Percentiles rank a stretch among this genome's conserved stretches.
Conservation (phyloP, 257 asterid genomes). For the Hygrophila difformis region DNA sequence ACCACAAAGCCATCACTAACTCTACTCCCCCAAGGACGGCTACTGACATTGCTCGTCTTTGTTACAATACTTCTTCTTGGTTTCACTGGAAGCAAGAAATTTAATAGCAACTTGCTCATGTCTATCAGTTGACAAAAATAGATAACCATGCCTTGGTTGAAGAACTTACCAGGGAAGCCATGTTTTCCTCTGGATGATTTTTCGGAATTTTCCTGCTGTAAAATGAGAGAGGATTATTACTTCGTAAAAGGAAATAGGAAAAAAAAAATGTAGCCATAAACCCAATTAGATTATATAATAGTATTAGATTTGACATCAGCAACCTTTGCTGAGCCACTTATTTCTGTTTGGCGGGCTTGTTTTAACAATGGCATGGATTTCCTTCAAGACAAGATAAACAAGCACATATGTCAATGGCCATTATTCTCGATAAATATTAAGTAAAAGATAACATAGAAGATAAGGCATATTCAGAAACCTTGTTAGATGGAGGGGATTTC, state of each 20-base stretch:
- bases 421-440: slow-evolving; percentile 10
- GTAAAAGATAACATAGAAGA: slow-evolving; percentile 12
- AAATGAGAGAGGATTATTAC: slow-evolving; percentile 8
- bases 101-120: slow-evolving; percentile 4
- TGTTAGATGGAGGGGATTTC: slow-evolving; percentile 37
- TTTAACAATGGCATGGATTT: slow-evolving; percentile 56
- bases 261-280: background rate
- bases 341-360: slow-evolving; percentile 32
- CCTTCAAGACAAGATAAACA: slow-evolving; percentile 39
- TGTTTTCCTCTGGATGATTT: slow-evolving; percentile 35
- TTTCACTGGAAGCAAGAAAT: slow-evolving; percentile 46
- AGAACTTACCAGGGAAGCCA: slow-evolving; percentile 59
- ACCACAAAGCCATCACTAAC: slow-evolving; percentile 47
- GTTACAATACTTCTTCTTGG: slow-evolving; percentile 46
- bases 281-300: slow-evolving; percentile 2
- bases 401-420: slow-evolving; percentile 17
- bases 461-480: slow-evolving; percentile 32
- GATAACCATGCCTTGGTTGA: slow-evolving; percentile 16
- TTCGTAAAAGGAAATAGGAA: background rate
- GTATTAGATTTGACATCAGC: slow-evolving; percentile 14
- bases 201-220: slow-evolving; percentile 36
- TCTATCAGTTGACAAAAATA: background rate
- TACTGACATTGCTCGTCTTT: slow-evolving; percentile 31
- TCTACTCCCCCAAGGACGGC: slow-evolving; percentile 41
- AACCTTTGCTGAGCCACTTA: slow-evolving; percentile 42